Percentiles rank a stretch among this genome's conserved stretches.
These are phyloP conservation scores for Crithidia expoeki DNA, from an alignment of 208 protist genomes.

Conservation along the genomic window DNA sequence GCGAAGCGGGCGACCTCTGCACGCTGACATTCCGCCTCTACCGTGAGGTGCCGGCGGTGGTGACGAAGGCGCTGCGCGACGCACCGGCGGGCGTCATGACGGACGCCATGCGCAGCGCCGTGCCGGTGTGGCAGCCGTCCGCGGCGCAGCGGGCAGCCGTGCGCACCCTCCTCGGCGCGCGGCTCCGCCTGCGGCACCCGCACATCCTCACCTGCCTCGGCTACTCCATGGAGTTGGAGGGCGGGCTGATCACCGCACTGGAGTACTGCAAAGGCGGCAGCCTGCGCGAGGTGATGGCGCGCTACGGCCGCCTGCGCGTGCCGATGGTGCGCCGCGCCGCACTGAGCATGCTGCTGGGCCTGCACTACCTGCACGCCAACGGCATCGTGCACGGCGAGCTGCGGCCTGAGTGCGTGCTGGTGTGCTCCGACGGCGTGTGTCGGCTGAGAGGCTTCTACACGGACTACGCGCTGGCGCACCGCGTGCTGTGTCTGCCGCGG, in stretches of 20 bases:
- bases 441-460: conserved; percentile 59
- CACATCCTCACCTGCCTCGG: conserved; percentile 6
- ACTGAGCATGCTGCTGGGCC: conserved; percentile 49
- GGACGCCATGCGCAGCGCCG: conserved; percentile 20
- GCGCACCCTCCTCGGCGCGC: background rate
- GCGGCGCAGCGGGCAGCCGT: background rate
- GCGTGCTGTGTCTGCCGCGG: conserved; percentile 32
- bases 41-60: background rate
- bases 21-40: background rate
- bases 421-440: conserved; percentile 55
- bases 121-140: conserved; percentile 5
- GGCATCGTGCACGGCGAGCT: conserved; percentile 65
- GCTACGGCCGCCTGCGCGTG: conserved; percentile 29
- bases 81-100: conserved; percentile 15
- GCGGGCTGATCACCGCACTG: conserved; percentile 27
- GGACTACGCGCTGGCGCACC: conserved; percentile 1
- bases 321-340: conserved; percentile 38
- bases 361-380: conserved; percentile 58
- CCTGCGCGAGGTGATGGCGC: conserved; percentile 29
- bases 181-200: conserved; percentile 2
- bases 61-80: conserved; percentile 1
- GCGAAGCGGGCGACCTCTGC: conserved; percentile 4
- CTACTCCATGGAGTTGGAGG: conserved; percentile 13
- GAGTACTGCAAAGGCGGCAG: conserved; percentile 46
- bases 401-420: conserved; percentile 64